phyloP scores from a whole-genome alignment of 2,329 filamentous ascomycete genomes.

The Hirsutella minnesotensis region DNA sequence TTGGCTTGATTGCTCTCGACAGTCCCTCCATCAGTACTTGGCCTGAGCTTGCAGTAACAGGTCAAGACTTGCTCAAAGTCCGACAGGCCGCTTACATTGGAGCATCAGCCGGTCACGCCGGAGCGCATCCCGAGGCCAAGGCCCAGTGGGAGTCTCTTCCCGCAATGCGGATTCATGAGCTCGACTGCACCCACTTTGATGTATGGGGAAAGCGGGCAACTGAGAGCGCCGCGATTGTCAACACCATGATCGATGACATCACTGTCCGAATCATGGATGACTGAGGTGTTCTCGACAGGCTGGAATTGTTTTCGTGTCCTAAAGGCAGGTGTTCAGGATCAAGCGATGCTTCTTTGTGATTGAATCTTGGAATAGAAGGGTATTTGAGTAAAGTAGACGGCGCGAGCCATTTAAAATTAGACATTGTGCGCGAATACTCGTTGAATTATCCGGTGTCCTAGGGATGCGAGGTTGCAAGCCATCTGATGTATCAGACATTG shows the following conservation, averaged over 20 bases:
- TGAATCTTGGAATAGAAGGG: too few relatives aligned
- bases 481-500: too few relatives aligned
- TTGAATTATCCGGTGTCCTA: too few relatives aligned
- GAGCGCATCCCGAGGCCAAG: not conserved
- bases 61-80: not conserved
- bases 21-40: not conserved
- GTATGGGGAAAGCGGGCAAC: not conserved
- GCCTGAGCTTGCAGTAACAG: not conserved
- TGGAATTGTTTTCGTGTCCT: too few relatives aligned
- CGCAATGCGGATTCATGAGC: not conserved
- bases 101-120: not conserved
- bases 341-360: too few relatives aligned
- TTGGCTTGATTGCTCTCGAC: conserved; percentile 1
- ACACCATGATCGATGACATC: not conserved
- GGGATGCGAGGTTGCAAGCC: too few relatives aligned
- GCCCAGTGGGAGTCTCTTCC: not conserved
- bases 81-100: not conserved
- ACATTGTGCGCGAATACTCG: too few relatives aligned
- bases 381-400: too few relatives aligned
- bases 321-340: too few relatives aligned
- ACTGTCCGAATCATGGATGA: too few relatives aligned
- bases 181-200: conserved; percentile 1
- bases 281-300: too few relatives aligned
- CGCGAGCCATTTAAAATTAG: too few relatives aligned
- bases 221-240: not conserved